Conservation (phyloP, 2,329 filamentous ascomycete genomes). For the Curvularia lunata region DNA sequence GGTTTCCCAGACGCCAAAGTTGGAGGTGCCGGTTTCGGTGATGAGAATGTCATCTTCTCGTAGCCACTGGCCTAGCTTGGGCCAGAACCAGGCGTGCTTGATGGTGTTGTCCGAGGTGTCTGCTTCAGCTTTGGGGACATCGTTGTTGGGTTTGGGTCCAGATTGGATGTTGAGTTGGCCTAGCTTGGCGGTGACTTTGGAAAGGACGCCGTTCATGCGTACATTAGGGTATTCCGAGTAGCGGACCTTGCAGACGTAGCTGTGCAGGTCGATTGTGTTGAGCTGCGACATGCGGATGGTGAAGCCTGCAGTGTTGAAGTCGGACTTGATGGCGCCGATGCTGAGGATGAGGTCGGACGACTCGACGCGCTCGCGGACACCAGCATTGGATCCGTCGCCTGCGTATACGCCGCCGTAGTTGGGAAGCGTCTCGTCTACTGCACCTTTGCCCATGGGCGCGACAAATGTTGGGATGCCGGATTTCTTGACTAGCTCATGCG, state of each 20-base stretch:
- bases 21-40: constrained; percentile 86
- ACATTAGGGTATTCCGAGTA: constrained; percentile 81
- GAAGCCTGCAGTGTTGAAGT: constrained; percentile 85
- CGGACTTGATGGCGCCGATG: constrained; percentile 73
- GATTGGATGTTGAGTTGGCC: constrained; percentile 62
- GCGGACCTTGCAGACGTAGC: constrained; percentile 72
- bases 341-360: constrained; percentile 72
- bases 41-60: constrained; percentile 76
- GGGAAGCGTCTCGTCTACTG: constrained; percentile 76
- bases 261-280: constrained; percentile 82
- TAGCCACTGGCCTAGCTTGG: constrained; percentile 74
- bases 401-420: constrained; percentile 86
- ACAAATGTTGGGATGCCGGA: constrained; percentile 81
- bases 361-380: constrained; percentile 69
- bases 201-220: constrained; percentile 78
- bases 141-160: constrained; percentile 62
- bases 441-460: constrained; percentile 89
- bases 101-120: constrained; percentile 55
- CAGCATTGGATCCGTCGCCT: constrained; percentile 73
- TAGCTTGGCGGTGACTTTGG: constrained; percentile 68
- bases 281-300: constrained; percentile 78
- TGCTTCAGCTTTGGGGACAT: constrained; percentile 50
- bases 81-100: constrained; percentile 79
- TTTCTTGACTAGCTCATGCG: constrained; percentile 73
- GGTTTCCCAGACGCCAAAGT: constrained; percentile 88